A percentile compares a stretch with the other conserved stretches of the same genome.
These are phyloP conservation scores for Ogataea salicorniae DNA, from an alignment of 805 yeast species.

Conservation along the genomic window DNA sequence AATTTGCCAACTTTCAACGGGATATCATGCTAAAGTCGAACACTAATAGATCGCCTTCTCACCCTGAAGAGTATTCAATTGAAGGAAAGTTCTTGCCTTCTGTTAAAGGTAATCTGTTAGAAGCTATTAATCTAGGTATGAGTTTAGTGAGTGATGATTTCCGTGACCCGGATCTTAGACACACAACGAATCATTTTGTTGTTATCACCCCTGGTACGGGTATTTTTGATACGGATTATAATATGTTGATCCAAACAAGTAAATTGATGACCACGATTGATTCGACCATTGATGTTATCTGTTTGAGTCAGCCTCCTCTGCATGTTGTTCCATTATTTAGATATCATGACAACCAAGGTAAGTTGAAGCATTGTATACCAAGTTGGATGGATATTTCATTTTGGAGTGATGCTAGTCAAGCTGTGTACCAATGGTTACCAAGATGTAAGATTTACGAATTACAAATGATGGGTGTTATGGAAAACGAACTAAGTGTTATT, in stretches of 20 bases:
- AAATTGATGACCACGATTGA: constrained; percentile 72
- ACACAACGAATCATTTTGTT: constrained; percentile 86
- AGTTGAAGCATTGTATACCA: constrained; percentile 73
- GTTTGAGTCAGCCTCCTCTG: constrained; percentile 85
- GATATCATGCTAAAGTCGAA: constrained; percentile 55
- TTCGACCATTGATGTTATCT: constrained; percentile 81
- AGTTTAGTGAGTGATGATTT: constrained; percentile 73
- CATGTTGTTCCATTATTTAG: constrained; percentile 89
- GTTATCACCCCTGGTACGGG: constrained; percentile 92
- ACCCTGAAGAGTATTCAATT: constrained; percentile 35
- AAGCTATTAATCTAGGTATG: constrained; percentile 80
- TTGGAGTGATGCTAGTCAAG: constrained; percentile 58
- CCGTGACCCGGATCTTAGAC: constrained; percentile 78
- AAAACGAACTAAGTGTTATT: constrained; percentile 72
- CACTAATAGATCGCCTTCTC: constrained; percentile 29
- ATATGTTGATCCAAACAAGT: constrained; percentile 68
- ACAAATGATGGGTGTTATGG: constrained; percentile 98
- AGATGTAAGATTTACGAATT: constrained; percentile 89
- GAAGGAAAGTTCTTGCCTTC: constrained; percentile 74
- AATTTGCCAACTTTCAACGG: constrained; percentile 75
- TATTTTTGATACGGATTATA: constrained; percentile 83
- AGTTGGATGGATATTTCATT: constrained; percentile 94
- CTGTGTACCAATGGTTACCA: constrained; percentile 75
- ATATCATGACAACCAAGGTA: constrained; percentile 47
- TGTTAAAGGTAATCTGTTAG: constrained; percentile 82